Base-by-base conservation (phyloP, 1,139 yeast genomes). In the Zygosaccharomyces pseudobailii region DNA sequence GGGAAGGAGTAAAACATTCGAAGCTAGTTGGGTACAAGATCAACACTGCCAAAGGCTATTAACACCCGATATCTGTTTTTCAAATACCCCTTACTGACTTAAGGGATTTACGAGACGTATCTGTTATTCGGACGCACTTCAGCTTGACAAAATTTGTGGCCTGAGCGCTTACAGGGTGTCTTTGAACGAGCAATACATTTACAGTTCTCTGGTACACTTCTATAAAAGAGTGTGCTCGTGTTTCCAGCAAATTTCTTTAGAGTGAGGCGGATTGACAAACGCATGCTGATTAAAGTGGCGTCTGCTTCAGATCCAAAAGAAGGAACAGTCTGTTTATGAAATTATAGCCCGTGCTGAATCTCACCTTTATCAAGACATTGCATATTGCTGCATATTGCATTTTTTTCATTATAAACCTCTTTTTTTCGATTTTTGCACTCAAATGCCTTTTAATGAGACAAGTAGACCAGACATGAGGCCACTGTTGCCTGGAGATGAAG, bases 401-500 rank as follows among this genome's bases (percentile, higher is more conserved):
- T 30, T 30, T 30, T 30, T 30, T 30, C 13, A 6, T 30, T 10
- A n/a, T 30, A 27, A 7, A 27, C 8, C 4, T 27, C 17, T 24
- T 24, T 24, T 24, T 24, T 24, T 24, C n/a, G 8, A 24, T 24
- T 24, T 24, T 24, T 24, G 13, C 6, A 30, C 6, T 19, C 17
- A 33, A 10, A 38, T 38, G 41, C 21, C 41, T 1, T 28, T 38
- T 10, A 38, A 38, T 27, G 41, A 25, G 33, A 10, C 24, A 17
- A 24, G 34, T 28, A 38, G 41, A 30, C 40, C 34, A 9, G 40
- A 42, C 28, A 35, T 43, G 32, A 55, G 56, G 40, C 59, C 59
- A 28, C 38, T 55, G 34, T 37, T 54, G 32, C 57, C 59, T n/a
- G 46, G 43, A 10, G 54, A 51, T 43, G 55, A 53, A 30, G 48